Evolutionary conservation across 106 monocot species (phyloP).

Genomic region (Gastrodia elata): DNA sequence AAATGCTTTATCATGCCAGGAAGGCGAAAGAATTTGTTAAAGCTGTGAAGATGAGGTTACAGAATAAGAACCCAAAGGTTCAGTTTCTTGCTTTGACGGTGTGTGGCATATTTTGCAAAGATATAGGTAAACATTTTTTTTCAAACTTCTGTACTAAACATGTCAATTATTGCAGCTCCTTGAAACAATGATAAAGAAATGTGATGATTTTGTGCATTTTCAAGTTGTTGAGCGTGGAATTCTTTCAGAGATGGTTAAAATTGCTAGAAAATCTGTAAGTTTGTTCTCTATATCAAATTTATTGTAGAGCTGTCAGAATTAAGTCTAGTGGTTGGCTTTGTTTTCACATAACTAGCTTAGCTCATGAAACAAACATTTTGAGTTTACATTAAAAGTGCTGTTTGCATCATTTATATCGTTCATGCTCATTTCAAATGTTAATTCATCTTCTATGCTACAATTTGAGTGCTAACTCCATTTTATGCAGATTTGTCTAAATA

Average conservation of each 20-base stretch:
- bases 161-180: slow-evolving; percentile 37
- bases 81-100: slow-evolving; percentile 62
- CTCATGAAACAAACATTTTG: background rate
- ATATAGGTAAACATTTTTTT: background rate
- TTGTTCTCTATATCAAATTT: background rate
- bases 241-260: slow-evolving; percentile 62
- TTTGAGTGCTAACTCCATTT: background rate
- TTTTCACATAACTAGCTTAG: background rate
- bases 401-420: background rate
- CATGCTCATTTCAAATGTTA: background rate
- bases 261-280: slow-evolving; percentile 63
- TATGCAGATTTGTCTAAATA: too few relatives aligned
- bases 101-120: slow-evolving; percentile 10
- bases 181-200: slow-evolving; percentile 82
- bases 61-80: slow-evolving; percentile 41
- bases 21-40: slow-evolving; percentile 55
- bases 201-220: slow-evolving; percentile 69
- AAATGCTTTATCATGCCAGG: slow-evolving; percentile 33
- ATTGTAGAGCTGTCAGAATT: background rate
- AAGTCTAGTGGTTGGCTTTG: background rate
- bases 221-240: slow-evolving; percentile 68
- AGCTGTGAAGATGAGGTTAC: slow-evolving; percentile 52
- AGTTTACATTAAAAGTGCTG: background rate
- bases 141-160: background rate
- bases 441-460: background rate